These are phyloP conservation scores for Coemansia umbellata DNA, from an alignment of 192 early-diverging fungal genomes.

Conservation along the genomic window DNA sequence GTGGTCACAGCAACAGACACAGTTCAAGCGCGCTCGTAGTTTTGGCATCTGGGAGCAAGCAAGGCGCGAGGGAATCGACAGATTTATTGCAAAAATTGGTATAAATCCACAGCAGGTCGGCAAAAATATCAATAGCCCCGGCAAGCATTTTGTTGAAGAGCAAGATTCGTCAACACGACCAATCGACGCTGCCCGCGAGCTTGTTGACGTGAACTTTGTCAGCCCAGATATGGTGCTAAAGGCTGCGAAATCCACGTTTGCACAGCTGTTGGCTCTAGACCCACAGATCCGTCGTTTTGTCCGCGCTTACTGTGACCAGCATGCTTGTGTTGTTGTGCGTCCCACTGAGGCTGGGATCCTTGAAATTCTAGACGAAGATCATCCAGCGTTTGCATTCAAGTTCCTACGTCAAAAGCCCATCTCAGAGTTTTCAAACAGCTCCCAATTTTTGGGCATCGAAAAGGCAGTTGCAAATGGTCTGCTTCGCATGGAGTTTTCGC, in stretches of 20 bases:
- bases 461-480: conserved; percentile 72
- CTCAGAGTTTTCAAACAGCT: conserved; percentile 59
- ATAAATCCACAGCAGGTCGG: conserved; percentile 61
- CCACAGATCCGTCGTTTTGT: conserved; percentile 76
- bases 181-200: conserved; percentile 19
- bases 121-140: conserved; percentile 53
- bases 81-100: conserved; percentile 49
- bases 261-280: conserved; percentile 73
- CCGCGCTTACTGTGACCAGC: conserved; percentile 63
- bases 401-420: conserved; percentile 76
- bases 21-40: conserved; percentile 40
- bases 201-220: conserved; percentile 22
- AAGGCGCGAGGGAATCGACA: conserved; percentile 36
- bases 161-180: conserved; percentile 8
- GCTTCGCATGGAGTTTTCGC: conserved; percentile 44
- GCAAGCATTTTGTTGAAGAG: conserved; percentile 24
- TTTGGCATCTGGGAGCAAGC: conserved; percentile 41
- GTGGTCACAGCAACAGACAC: conserved; percentile 14
- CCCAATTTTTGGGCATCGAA: conserved; percentile 72
- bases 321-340: conserved; percentile 66
- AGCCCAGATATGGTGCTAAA: conserved; percentile 18
- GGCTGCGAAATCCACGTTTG: conserved; percentile 67
- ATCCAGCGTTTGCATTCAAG: conserved; percentile 83
- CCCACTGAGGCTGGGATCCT: conserved; percentile 77
- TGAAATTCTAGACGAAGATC: conserved; percentile 68